Percentiles rank a stretch among this genome's conserved stretches.
These are phyloP conservation scores for Stellera chamaejasme DNA, from an alignment of 345 rosid genomes.

Conservation along the genomic window DNA sequence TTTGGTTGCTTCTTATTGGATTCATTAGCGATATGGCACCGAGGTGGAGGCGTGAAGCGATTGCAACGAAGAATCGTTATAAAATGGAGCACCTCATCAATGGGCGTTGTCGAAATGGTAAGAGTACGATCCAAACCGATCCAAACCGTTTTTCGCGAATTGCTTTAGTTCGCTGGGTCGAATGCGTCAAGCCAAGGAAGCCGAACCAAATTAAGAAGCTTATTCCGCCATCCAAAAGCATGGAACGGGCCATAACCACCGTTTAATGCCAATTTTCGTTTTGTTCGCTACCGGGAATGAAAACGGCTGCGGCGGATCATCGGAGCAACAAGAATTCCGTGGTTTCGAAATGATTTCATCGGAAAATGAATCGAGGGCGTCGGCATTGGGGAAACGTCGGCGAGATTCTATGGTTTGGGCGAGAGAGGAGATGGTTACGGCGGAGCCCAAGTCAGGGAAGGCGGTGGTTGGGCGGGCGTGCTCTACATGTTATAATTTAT, in stretches of 20 bases:
- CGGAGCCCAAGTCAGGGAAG: no score
- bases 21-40: slow-evolving; percentile 16
- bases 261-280: not conserved
- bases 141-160: slow-evolving; percentile 9
- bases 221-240: not conserved
- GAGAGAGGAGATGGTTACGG: no score
- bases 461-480: no score
- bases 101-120: slow-evolving; percentile 23
- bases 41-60: slow-evolving; percentile 26
- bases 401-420: no score
- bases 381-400: no score
- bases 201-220: not conserved
- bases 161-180: slow-evolving; percentile 8
- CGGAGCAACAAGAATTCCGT: not conserved
- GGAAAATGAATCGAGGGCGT: no score
- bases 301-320: not conserved
- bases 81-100: slow-evolving; percentile 17
- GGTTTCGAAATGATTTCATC: no score
- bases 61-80: slow-evolving; percentile 16
- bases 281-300: not conserved
- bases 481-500: no score
- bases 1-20: no score
- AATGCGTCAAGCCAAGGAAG: not conserved
- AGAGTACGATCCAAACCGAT: slow-evolving; percentile 17
- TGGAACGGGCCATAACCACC: not conserved